Conservation (phyloP, 805 yeast genomes). For the Schwanniomyces vanrijiae region DNA sequence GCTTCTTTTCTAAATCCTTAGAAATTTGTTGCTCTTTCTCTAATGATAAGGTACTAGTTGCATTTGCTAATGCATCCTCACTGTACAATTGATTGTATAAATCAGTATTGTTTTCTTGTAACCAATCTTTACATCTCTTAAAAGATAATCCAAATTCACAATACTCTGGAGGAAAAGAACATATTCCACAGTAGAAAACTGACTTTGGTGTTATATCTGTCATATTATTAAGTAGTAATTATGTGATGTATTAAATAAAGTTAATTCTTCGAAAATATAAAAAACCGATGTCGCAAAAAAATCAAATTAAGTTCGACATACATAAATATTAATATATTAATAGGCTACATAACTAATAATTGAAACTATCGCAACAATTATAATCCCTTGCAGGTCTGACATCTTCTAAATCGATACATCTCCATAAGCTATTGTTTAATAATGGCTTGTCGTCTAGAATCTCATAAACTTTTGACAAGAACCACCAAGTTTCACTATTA, state of each 20-base stretch:
- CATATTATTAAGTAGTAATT: slow-evolving; percentile 13
- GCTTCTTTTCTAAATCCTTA: slow-evolving; percentile 79
- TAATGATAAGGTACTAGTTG: slow-evolving; percentile 58
- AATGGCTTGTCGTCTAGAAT: slow-evolving; percentile 49
- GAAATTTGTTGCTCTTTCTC: slow-evolving; percentile 84
- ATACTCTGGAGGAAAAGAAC: slow-evolving; percentile 84
- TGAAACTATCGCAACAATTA: slow-evolving; percentile 24
- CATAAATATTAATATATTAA: neutral
- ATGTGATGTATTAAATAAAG: neutral
- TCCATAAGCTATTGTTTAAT: slow-evolving; percentile 56
- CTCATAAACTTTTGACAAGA: slow-evolving; percentile 63
- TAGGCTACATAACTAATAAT: neutral
- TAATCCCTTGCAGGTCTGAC: slow-evolving; percentile 52
- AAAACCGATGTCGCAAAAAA: slow-evolving; percentile 3
- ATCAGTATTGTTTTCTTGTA: slow-evolving; percentile 57
- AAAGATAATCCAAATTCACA: slow-evolving; percentile 88
- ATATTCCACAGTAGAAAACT: slow-evolving; percentile 72
- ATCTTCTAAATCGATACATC: slow-evolving; percentile 64
- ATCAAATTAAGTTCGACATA: neutral
- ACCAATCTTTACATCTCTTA: slow-evolving; percentile 84
- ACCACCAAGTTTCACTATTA: slow-evolving; percentile 66
- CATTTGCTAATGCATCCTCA: slow-evolving; percentile 55
- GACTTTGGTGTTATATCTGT: slow-evolving; percentile 29
- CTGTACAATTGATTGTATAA: slow-evolving; percentile 61
- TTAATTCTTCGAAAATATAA: neutral